Evolutionary conservation across 2,329 filamentous ascomycete genomes (phyloP).

Genomic region (Botrytis pseudocinerea): DNA sequence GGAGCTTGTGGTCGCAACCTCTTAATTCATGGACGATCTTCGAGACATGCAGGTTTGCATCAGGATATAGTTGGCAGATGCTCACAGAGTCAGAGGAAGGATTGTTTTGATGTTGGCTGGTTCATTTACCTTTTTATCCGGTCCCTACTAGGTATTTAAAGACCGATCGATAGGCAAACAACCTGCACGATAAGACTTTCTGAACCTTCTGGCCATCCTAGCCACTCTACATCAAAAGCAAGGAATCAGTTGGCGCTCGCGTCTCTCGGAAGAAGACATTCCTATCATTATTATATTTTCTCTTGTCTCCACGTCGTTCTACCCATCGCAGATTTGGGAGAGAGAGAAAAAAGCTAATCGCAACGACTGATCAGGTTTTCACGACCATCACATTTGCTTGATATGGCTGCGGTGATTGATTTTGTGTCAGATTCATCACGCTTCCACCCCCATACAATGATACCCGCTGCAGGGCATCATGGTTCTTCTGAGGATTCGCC

Average conservation of each 20-base stretch:
- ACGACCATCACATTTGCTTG: constrained; percentile 32
- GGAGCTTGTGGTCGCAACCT: neutral
- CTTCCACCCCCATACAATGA: constrained; percentile 62
- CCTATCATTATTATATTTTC: constrained; percentile 9
- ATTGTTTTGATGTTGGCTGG: neutral
- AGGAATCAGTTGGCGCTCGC: constrained; percentile 13
- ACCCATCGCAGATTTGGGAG: constrained; percentile 12
- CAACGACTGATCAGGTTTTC: constrained; percentile 30
- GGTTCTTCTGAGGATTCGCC: constrained; percentile 48
- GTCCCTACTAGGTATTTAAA: constrained; percentile 18
- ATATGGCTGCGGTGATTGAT: constrained; percentile 69
- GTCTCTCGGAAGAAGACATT: neutral
- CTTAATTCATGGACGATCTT: neutral
- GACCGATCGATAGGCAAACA: constrained; percentile 17
- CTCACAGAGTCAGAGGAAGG: neutral
- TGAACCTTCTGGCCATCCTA: constrained; percentile 6
- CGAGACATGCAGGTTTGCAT: neutral
- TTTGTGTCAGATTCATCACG: constrained; percentile 70
- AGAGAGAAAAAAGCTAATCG: constrained; percentile 30
- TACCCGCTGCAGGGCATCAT: constrained; percentile 50
- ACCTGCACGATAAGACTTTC: constrained; percentile 21
- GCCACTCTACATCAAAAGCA: constrained; percentile 6
- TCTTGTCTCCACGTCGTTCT: constrained; percentile 9
- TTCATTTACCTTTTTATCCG: constrained; percentile 14
- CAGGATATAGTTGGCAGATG: neutral